Percentiles rank a stretch among this genome's conserved stretches.
Conservation (phyloP, 371 early-diverging fungal species). For the Apophysomyces trapeziformis region DNA sequence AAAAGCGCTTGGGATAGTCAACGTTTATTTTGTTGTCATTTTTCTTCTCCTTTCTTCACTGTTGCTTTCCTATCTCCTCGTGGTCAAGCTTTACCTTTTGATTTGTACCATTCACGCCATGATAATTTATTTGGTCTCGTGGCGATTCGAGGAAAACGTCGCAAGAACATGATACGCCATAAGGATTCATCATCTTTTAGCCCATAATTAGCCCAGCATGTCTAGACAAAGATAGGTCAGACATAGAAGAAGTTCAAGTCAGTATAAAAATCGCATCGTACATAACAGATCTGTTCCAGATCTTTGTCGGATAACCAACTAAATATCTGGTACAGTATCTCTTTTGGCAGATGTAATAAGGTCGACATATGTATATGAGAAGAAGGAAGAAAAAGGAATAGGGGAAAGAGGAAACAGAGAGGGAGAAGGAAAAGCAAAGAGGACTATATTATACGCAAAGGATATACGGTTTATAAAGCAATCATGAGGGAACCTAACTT, state of each 20-base stretch:
- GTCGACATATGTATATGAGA: neutral
- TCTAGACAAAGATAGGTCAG: neutral
- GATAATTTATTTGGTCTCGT: neutral
- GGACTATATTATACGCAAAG: neutral
- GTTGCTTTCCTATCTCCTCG: neutral
- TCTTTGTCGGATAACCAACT: slow-evolving; percentile 13
- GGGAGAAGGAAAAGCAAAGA: neutral
- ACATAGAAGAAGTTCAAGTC: neutral
- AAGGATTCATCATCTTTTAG: slow-evolving; percentile 12
- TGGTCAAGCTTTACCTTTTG: slow-evolving; percentile 16
- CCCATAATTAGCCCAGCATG: neutral
- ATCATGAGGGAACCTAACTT: neutral
- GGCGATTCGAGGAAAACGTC: slow-evolving; percentile 12
- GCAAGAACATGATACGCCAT: slow-evolving; percentile 12
- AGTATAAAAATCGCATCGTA: neutral
- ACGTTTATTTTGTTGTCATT: neutral
- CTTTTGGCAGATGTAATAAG: slow-evolving; percentile 16
- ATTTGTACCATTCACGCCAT: slow-evolving; percentile 17
- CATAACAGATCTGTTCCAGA: slow-evolving; percentile 11
- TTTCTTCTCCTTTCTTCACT: neutral
- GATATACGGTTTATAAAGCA: neutral
- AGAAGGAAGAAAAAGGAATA: too few relatives aligned
- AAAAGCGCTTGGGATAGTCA: neutral
- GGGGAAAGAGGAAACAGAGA: too few relatives aligned
- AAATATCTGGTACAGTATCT: slow-evolving; percentile 10